phyloP scores from a whole-genome alignment of 345 rosid genomes.

The Dipteronia dyeriana region DNA sequence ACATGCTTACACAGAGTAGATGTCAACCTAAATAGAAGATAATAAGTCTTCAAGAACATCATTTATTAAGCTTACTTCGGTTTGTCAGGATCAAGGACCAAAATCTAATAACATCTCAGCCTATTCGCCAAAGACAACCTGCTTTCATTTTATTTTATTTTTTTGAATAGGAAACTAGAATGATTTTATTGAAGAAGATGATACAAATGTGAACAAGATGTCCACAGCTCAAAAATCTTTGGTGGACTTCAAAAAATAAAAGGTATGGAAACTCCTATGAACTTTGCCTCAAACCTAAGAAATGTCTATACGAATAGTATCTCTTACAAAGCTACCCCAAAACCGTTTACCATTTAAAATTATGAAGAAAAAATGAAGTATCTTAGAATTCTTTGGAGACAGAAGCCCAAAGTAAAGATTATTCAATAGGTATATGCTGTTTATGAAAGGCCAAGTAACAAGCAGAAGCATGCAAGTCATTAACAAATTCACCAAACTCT shows the following conservation, averaged over 20 bases:
- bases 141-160: not conserved
- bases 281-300: no score
- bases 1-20: not conserved
- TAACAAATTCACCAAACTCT: not conserved
- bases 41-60: not conserved
- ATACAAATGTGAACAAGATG: no score
- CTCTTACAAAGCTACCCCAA: no score
- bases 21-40: not conserved
- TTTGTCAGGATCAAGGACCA: not conserved
- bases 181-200: no score
- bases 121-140: not conserved
- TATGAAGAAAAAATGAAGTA: no score
- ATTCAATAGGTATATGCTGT: not conserved
- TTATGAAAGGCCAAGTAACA: not conserved
- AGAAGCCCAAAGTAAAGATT: not conserved
- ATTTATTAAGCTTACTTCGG: not conserved
- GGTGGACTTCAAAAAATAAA: no score
- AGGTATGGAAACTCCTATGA: no score
- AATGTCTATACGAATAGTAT: no score
- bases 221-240: no score
- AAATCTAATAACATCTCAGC: not conserved
- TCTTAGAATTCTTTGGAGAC: no score
- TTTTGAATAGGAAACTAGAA: no score
- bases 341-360: no score
- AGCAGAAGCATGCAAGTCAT: not conserved